Base-by-base conservation (phyloP, 225 moss, liverwort and hornwort genomes). In the Polytrichum commune region DNA sequence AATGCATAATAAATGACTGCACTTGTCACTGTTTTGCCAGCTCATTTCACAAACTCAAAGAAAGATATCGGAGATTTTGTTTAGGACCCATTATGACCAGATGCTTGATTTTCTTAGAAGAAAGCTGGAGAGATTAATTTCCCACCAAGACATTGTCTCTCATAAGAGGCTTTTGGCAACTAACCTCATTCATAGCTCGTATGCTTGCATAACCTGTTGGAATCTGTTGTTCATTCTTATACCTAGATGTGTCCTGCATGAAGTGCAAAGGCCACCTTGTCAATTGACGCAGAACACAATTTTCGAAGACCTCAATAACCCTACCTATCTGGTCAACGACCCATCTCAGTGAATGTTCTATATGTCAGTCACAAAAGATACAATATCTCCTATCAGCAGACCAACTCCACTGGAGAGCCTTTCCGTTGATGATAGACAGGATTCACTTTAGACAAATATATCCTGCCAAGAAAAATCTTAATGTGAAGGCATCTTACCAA, bases 131-230 rank as follows among this genome's bases (percentile, higher is more conserved):
- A 46, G 26, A 25, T 16, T 67, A 27, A 1, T 9, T 35, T 8
- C 27, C 46, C 10, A 46, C 46, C 46, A 46, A 46, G 13, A 16
- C 8, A n/a, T 9, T 61, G 5, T n/a, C 22, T 7, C 10, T 64
- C 7, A 18, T 5, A 64, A 64, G 64, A 29, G 28, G 64, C 64
- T 64, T 64, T 10, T 46, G 13, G 16, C 65, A 69, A 71, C 57
- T 5, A 61, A 83, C 86, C 80, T 86, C 86, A 69, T 63, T 63
- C 83, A 74, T 80, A 22, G 78, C 71, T 69, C 80, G 78, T 27
- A 76, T 74, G 54, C 80, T 81, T 5, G 76, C 78, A 72, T 86
- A 83, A 74, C 86, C 86, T 35, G 80, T 69, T 68, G 83, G 81
- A 60, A 81, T 78, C 68, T 76, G 76, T 33, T 74, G 76, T 64